Evolutionary conservation across 257 asterid species (phyloP).

Genomic region (Salvia miltiorrhiza): DNA sequence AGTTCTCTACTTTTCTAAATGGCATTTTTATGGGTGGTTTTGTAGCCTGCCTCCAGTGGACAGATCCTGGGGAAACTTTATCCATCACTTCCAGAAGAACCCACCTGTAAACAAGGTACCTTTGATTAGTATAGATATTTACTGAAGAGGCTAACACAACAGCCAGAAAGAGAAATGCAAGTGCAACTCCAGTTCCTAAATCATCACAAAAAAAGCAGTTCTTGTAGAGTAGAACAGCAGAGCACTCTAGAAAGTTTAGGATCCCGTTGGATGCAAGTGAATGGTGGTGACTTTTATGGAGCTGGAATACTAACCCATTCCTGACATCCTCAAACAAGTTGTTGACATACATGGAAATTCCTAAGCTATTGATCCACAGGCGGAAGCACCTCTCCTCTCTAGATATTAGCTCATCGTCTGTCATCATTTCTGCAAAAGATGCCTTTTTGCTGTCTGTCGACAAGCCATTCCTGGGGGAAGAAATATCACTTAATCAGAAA

Average conservation of each 20-base stretch:
- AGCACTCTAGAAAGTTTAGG: neutral
- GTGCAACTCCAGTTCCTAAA: neutral
- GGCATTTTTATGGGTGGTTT: slow-evolving; percentile 98
- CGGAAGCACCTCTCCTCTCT: slow-evolving; percentile 99
- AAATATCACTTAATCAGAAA: slow-evolving; percentile 10
- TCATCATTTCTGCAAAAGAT: slow-evolving; percentile 94
- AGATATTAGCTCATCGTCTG: slow-evolving; percentile 87
- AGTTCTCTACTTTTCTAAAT: slow-evolving; percentile 89
- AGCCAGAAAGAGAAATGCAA: slow-evolving; percentile 17
- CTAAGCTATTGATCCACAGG: slow-evolving; percentile 95
- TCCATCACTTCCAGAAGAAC: slow-evolving; percentile 82
- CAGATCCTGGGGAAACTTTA: slow-evolving; percentile 77
- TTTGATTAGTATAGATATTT: neutral
- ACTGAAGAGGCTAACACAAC: slow-evolving; percentile 5
- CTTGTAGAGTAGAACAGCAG: neutral
- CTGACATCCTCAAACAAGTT: slow-evolving; percentile 94
- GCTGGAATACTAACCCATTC: slow-evolving; percentile 68
- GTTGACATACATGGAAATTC: slow-evolving; percentile 73
- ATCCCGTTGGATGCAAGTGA: neutral
- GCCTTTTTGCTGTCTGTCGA: slow-evolving; percentile 79
- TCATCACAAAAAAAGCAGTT: neutral
- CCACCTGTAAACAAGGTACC: slow-evolving; percentile 57
- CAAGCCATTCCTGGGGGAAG: slow-evolving; percentile 78
- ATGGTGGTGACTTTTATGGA: neutral
- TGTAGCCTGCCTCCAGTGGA: slow-evolving; percentile 86